phyloP scores from a whole-genome alignment of 2,329 filamentous ascomycete genomes.

The Phialophora expanda region DNA sequence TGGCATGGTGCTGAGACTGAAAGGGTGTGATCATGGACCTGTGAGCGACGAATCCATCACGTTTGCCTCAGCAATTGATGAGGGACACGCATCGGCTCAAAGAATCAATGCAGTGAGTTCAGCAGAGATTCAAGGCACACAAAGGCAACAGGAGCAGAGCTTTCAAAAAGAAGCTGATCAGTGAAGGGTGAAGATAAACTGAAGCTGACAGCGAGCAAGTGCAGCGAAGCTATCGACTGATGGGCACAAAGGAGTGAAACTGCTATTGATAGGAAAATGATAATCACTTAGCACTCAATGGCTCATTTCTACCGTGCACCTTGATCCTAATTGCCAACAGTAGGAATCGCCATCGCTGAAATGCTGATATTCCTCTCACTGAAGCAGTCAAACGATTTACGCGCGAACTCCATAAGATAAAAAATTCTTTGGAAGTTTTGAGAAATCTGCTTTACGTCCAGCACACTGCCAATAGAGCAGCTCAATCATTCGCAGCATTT shows the following conservation, averaged over 20 bases:
- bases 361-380: not conserved
- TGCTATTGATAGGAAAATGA: not conserved
- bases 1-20: slow-evolving; percentile 53
- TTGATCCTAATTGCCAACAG: not conserved
- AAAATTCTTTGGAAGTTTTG: too few relatives aligned
- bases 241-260: not conserved
- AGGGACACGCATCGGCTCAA: not conserved
- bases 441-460: too few relatives aligned
- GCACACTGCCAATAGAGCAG: too few relatives aligned
- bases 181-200: not conserved
- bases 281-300: not conserved
- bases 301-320: too few relatives aligned
- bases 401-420: too few relatives aligned
- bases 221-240: not conserved
- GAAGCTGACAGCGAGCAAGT: not conserved
- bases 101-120: not conserved
- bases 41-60: not conserved
- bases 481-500: too few relatives aligned
- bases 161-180: not conserved
- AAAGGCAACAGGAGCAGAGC: not conserved
- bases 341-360: not conserved
- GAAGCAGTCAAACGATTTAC: not conserved
- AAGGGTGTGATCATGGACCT: not conserved
- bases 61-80: not conserved
- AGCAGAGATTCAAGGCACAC: not conserved